Percentiles rank a stretch among this genome's conserved stretches.
These are phyloP conservation scores for Penicillium riverlandense DNA, from an alignment of 495 filamentous ascomycete species.

Conservation along the genomic window DNA sequence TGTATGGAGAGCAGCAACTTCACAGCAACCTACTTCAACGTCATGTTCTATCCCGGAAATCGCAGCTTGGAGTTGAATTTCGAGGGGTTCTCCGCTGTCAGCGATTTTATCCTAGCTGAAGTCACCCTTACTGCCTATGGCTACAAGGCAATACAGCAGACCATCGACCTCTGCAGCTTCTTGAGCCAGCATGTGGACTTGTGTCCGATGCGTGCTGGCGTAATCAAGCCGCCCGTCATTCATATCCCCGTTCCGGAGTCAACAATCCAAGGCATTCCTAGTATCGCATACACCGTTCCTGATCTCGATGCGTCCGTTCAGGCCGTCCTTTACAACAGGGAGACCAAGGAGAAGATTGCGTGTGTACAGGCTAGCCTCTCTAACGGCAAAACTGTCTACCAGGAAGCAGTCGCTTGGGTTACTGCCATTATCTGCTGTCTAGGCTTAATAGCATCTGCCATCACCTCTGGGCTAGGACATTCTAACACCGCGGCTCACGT, in stretches of 20 bases:
- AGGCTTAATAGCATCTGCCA: constrained; percentile 69
- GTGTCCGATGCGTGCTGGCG: constrained; percentile 88
- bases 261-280: constrained; percentile 34
- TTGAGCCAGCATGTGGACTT: constrained; percentile 54
- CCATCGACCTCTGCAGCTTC: constrained; percentile 68
- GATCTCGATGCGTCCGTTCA: constrained; percentile 83
- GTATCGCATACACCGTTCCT: constrained; percentile 79
- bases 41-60: constrained; percentile 72
- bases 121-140: constrained; percentile 77
- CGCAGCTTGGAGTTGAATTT: constrained; percentile 66
- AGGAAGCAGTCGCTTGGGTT: constrained; percentile 80
- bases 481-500: constrained; percentile 94
- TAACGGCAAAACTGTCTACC: constrained; percentile 87
- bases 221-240: constrained; percentile 62
- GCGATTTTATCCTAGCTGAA: constrained; percentile 75
- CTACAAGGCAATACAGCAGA: constrained; percentile 54
- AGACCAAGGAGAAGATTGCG: constrained; percentile 55
- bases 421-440: constrained; percentile 78
- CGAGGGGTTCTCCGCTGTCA: constrained; percentile 75
- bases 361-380: constrained; percentile 84
- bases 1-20: constrained; percentile 76
- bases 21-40: constrained; percentile 75
- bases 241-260: constrained; percentile 52
- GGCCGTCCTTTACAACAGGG: constrained; percentile 62
- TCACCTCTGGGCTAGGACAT: constrained; percentile 74